phyloP scores from a whole-genome alignment of 495 filamentous ascomycete genomes.

The Pyrenula aspistea region DNA sequence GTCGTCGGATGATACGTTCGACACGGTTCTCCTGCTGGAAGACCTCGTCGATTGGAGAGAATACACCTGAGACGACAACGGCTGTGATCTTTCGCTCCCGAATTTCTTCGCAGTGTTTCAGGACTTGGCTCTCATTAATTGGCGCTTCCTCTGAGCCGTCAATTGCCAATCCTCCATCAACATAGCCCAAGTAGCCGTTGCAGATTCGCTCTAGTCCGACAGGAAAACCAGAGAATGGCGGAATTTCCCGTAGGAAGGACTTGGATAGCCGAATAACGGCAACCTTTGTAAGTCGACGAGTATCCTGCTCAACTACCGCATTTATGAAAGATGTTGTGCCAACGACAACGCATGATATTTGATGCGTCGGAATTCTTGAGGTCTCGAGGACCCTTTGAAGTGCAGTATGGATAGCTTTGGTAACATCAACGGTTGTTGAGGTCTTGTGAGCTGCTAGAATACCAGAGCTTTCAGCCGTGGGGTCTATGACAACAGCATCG shows the following conservation, averaged over 20 bases:
- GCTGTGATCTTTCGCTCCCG: slow-evolving; percentile 15
- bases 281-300: slow-evolving; percentile 34
- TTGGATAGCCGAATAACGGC: slow-evolving; percentile 43
- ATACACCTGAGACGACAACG: slow-evolving; percentile 25
- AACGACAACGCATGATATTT: slow-evolving; percentile 44
- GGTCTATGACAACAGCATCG: slow-evolving; percentile 45
- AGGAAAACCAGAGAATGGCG: slow-evolving; percentile 39
- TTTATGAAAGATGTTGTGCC: slow-evolving; percentile 57
- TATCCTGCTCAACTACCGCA: slow-evolving; percentile 46
- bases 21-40: slow-evolving; percentile 12
- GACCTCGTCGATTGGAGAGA: slow-evolving; percentile 21
- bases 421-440: slow-evolving; percentile 44
- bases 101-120: slow-evolving; percentile 18
- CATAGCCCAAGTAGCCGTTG: slow-evolving; percentile 21
- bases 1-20: slow-evolving; percentile 6
- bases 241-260: slow-evolving; percentile 33
- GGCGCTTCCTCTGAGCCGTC: slow-evolving; percentile 22
- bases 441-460: slow-evolving; percentile 43
- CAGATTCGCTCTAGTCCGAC: slow-evolving; percentile 18
- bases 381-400: slow-evolving; percentile 33
- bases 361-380: slow-evolving; percentile 19
- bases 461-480: slow-evolving; percentile 22
- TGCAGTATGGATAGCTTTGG: slow-evolving; percentile 37
- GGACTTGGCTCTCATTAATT: slow-evolving; percentile 15
- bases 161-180: slow-evolving; percentile 30